Base-by-base conservation (phyloP, 139 green algal genomes). In the Zygnema cylindricum region DNA sequence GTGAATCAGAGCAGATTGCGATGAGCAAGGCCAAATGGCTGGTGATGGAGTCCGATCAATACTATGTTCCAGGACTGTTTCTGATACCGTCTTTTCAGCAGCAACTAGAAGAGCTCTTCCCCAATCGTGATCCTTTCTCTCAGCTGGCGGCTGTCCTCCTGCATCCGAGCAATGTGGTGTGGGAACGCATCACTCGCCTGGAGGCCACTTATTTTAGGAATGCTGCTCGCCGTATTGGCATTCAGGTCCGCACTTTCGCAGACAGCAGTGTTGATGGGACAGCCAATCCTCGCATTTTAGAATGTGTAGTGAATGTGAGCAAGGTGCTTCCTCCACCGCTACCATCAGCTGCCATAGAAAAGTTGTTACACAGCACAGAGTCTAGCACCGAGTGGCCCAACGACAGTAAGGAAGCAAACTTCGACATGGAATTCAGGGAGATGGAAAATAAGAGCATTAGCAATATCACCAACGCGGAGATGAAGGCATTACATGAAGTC, bases 251-350 rank as follows among this genome's bases (percentile, higher is more conserved):
- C 3, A 16, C 71, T 40, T n/a, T 3, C 21, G 71, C 71, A 40
- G 36, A 41, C 36, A n/a, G n/a, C n/a, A n/a, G n/a, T n/a, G n/a
- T n/a, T n/a, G n/a, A n/a, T n/a, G 42, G 21, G n/a, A 63, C 69
- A 2, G 78, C 25, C 1, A n/a, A 86, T 38, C 40, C 78, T 63
- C 36, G 38, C 1, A n/a, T n/a, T n/a, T n/a, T n/a, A n/a, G 22
- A 63, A 7, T 86, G 78, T 23, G 35, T 63, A n/a, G 78, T 86
- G 23, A 86, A 86, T 35, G 43, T 86, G 30, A 79, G 39, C 0
- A 43, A 7, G 11, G 71, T 79, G 16, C 71, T 79, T 41, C 71
- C 71, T 54, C 71, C 3, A 40, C 36, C 38, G 11, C 7, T 79
- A 25, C 71, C 71, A 7, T 79, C 71, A 16, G 71, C 7, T n/a